A percentile compares a stretch with the other conserved stretches of the same genome.
Evolutionary conservation across 176 grass and related monocot species (phyloP).

Genomic region (Leersia perrieri): DNA sequence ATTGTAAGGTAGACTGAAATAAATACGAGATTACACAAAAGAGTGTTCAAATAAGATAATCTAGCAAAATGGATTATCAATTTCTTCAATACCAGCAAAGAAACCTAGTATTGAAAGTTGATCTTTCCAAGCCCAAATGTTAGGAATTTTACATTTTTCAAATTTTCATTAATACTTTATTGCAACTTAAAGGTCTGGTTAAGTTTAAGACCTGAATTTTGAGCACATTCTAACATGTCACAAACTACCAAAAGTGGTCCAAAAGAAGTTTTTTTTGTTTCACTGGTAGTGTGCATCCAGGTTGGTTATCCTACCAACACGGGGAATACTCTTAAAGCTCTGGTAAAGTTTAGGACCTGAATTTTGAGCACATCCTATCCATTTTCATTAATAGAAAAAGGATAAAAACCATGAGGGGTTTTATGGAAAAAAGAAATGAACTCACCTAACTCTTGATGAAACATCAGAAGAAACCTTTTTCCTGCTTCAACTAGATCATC

Average conservation of each 20-base stretch:
- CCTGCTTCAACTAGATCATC: conserved; percentile 59
- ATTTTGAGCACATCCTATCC: too few relatives aligned
- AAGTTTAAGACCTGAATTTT: neutral
- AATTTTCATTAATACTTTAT: neutral
- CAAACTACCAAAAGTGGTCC: too few relatives aligned
- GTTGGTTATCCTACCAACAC: too few relatives aligned
- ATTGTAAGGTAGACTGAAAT: neutral
- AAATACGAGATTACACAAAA: neutral
- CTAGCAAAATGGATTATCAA: neutral
- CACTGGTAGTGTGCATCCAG: too few relatives aligned
- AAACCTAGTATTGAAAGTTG: neutral
- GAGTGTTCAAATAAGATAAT: neutral
- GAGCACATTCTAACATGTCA: neutral
- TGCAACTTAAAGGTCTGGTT: too few relatives aligned
- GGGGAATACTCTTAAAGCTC: too few relatives aligned
- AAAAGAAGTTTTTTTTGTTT: too few relatives aligned
- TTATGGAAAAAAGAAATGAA: conserved; percentile 1
- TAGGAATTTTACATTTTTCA: neutral
- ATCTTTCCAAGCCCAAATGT: neutral
- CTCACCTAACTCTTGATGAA: conserved; percentile 46
- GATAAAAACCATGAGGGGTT: neutral
- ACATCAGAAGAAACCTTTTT: conserved; percentile 51
- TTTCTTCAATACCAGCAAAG: neutral
- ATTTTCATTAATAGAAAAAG: too few relatives aligned
- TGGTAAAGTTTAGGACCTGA: neutral